Evolutionary conservation across 768 basidiomycete genomes (phyloP), one percentile per base, ranked within the genome.

Genomic region (Suillus lakei): DNA sequence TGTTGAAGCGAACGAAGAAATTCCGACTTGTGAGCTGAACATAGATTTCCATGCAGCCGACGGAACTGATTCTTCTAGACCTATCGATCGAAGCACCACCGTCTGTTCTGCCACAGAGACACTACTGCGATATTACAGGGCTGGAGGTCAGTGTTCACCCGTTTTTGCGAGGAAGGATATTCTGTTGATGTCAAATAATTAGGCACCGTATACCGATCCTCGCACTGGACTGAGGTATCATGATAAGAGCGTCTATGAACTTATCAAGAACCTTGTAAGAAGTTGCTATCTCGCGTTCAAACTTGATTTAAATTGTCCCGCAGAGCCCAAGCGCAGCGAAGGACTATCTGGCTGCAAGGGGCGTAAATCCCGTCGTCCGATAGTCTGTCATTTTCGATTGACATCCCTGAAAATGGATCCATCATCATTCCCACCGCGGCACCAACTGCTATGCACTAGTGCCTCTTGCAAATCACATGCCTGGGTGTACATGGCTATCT

Each of bases 141-240:
- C 81, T 95, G 15, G 92, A 93, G 77, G 92, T 91, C 36, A 9
- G 77, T 66, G 60, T 6, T 26, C 43, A 26, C 23, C 32, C 15
- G 7, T 13, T 38, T n/a, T 3, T 64, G 26, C 10, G 13, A 18
- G 2, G 28, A 34, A 36, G 23, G 15, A 53, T 26, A 6, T 30
- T 16, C 3, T 39, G 48, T 28, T 62, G 4, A 32, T 21, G 7
- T 18, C 7, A 5, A 43, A 15, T 4, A 34, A 32, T 16, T 38
- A 92, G 92, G 92, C 91, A 0, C 91, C 90, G 1, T 95, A 95
- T 68, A 94, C 91, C 0, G 91, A 95, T 69, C 93, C 93, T 7
- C 85, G 87, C 2, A 93, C 92, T 0, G 88, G 89, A 1, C 80
- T 95, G 12, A 84, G 93, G 5, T 95, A 91, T 73, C 91, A 95